phyloP scores from a whole-genome alignment of 83 land plant genomes.

The Thuja plicata region DNA sequence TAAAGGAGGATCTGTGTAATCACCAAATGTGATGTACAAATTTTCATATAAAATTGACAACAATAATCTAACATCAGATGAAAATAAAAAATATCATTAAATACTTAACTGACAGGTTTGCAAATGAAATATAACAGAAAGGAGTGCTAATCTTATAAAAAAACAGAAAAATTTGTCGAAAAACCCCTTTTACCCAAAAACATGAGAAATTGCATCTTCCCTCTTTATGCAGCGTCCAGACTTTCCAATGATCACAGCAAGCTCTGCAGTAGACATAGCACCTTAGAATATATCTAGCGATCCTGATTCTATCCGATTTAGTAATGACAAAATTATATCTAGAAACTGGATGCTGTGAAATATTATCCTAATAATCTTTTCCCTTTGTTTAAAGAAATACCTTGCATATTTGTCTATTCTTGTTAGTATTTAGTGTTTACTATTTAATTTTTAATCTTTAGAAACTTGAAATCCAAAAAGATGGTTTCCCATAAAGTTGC shows the following conservation, averaged over 20 bases:
- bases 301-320: neutral
- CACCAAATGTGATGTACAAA: neutral
- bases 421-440: neutral
- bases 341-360: neutral
- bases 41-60: neutral
- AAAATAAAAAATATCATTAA: neutral
- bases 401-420: neutral
- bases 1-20: neutral
- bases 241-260: constrained; percentile 53
- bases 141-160: neutral
- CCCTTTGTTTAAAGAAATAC: neutral
- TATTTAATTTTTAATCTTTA: neutral
- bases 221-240: constrained; percentile 32
- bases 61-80: neutral
- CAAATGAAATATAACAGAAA: neutral
- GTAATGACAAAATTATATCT: neutral
- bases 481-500: neutral
- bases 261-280: constrained; percentile 25
- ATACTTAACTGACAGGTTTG: neutral
- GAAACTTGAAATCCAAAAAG: neutral
- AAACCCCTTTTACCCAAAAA: constrained; percentile 41
- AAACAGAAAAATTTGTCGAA: neutral
- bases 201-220: constrained; percentile 35
- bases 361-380: neutral
- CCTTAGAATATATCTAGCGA: neutral